Evolutionary conservation across 2,329 filamentous ascomycete genomes (phyloP), one percentile per base, ranked within the genome.

Genomic region (Sclerotinia nivalis): DNA sequence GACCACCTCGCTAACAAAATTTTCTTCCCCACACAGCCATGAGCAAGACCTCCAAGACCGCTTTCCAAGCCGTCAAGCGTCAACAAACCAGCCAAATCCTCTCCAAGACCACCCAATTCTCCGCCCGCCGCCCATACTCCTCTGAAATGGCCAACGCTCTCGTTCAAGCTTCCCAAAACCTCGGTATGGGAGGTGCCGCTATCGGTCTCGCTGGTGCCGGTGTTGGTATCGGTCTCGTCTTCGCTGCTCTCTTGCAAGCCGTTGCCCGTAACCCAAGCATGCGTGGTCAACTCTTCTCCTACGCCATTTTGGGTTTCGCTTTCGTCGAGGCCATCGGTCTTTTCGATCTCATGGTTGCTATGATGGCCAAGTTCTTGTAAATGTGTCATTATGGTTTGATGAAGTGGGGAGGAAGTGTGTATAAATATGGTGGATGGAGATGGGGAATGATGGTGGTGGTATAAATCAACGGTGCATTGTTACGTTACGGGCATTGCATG

Each of bases 141-240:
- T 93, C 91, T 80, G 91, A 94, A 89, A 92, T 94, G 84, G 91
- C 91, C 85, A 87, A 91, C 83, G 91, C 91, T 83, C 90, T 94
- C 86, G 91, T 94, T 82, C 91, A 93, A 88, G 91, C 93, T 85
- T 93, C 91, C 84, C 91, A 93, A 89, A 93, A 93, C 90, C 83
- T 93, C 80, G 91, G 91, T 88, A 93, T 93, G 91, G 91, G 91
- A 84, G 86, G 89, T 79, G 93, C 93, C 80, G 93, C 93, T 86
- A 93, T 96, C 81, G 93, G 93, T 91, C 91, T 96, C 80, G 92
- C 91, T 82, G 91, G 91, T 91, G 91, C 92, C 81, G 91, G 92
- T 93, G 93, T 96, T 84, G 93, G 93, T 92, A 96, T 96, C 85
- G 93, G 93, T 88, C 89, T 95, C 82, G 93, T 96, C 82, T 96